Conservation (phyloP, 768 basidiomycete genomes). For the Podaxis sp. region DNA sequence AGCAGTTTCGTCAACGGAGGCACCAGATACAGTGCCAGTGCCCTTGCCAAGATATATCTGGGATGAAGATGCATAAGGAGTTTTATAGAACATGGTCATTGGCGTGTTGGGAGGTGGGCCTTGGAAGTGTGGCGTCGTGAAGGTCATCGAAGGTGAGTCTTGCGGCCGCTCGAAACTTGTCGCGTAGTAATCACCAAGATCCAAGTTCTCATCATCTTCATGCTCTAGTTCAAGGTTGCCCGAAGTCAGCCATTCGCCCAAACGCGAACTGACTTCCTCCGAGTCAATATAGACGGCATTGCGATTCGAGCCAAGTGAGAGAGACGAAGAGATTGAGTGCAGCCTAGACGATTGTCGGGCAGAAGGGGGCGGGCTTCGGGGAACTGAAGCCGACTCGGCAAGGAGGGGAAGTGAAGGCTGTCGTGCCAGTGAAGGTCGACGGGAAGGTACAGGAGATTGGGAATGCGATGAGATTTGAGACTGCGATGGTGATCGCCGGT, state of each 20-base stretch:
- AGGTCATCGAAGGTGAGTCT: slow-evolving; percentile 1
- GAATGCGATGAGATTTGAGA: slow-evolving; percentile 3
- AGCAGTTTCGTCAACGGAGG: not conserved
- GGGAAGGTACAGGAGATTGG: slow-evolving; percentile 5
- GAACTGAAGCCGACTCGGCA: slow-evolving; percentile 15
- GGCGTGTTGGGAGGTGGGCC: slow-evolving; percentile 22
- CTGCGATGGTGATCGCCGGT: slow-evolving; percentile 4
- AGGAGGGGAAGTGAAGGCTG: slow-evolving; percentile 18
- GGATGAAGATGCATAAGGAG: slow-evolving; percentile 25
- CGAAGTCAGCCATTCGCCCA: slow-evolving; percentile 25
- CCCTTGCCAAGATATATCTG: slow-evolving; percentile 27
- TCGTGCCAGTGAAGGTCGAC: slow-evolving; percentile 18
- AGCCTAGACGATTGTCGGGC: slow-evolving; percentile 10
- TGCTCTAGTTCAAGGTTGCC: slow-evolving; percentile 17
- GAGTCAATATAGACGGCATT: slow-evolving; percentile 39
- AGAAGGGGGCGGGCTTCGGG: slow-evolving; percentile 1
- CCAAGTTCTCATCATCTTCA: slow-evolving; percentile 7
- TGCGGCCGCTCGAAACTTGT: slow-evolving; percentile 1
- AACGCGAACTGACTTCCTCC: slow-evolving; percentile 27
- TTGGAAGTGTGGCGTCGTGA: not conserved
- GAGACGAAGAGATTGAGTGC: slow-evolving; percentile 10
- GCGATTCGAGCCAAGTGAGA: slow-evolving; percentile 17
- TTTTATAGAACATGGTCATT: slow-evolving; percentile 18
- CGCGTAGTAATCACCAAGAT: slow-evolving; percentile 3
- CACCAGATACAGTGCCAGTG: not conserved